phyloP scores from a whole-genome alignment of 805 yeast genomes.

The Hanseniaspora taiwanica region DNA sequence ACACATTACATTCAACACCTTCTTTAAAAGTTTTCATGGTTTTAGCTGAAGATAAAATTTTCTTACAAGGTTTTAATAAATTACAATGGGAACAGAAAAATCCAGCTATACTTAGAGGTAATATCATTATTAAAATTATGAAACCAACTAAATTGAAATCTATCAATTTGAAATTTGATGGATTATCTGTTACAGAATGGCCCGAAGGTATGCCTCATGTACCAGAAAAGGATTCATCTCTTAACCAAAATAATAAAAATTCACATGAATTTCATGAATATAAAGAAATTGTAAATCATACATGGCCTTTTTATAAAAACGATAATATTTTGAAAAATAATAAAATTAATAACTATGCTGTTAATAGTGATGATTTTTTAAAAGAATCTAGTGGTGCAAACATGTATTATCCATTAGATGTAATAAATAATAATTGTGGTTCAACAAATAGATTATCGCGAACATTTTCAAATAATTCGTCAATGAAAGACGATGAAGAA shows the following conservation, averaged over 20 bases:
- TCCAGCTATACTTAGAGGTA: conserved; percentile 73
- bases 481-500: conserved; percentile 1
- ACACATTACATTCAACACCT: conserved; percentile 21
- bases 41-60: conserved; percentile 69
- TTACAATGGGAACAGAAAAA: conserved; percentile 52
- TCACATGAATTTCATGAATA: conserved; percentile 42
- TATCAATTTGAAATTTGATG: conserved; percentile 49
- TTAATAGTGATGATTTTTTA: conserved; percentile 4
- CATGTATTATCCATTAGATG: conserved; percentile 8
- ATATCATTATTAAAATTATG: conserved; percentile 51
- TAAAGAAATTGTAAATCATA: conserved; percentile 56
- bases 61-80: conserved; percentile 67
- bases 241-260: conserved; percentile 27
- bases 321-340: conserved; percentile 28
- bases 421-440: conserved; percentile 3
- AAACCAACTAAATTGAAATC: conserved; percentile 62
- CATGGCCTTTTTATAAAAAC: conserved; percentile 77
- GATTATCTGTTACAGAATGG: conserved; percentile 77
- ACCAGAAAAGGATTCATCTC: no score
- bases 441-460: neutral
- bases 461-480: neutral
- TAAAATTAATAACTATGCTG: neutral
- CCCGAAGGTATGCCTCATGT: conserved; percentile 99
- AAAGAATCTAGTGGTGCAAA: conserved; percentile 11
- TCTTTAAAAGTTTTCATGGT: conserved; percentile 59